A percentile compares a stretch with the other conserved stretches of the same genome.
These are phyloP conservation scores for Colletotrichum trifolii DNA, from an alignment of 2,329 filamentous ascomycete species.

Conservation along the genomic window DNA sequence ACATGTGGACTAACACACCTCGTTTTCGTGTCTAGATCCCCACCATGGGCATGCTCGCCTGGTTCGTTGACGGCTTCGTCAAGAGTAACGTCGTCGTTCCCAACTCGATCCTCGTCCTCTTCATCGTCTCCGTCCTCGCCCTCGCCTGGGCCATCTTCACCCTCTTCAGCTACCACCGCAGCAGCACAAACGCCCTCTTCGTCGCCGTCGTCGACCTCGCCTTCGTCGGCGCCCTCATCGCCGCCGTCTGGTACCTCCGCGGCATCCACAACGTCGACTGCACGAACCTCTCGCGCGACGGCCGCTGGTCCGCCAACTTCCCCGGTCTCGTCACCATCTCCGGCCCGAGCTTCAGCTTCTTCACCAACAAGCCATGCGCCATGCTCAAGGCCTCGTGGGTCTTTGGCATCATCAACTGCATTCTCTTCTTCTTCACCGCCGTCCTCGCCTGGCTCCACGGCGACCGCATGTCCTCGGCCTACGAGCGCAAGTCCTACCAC, in stretches of 20 bases:
- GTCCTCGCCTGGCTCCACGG: slow-evolving; percentile 74
- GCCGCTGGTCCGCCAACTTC: slow-evolving; percentile 66
- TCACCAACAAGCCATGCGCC: slow-evolving; percentile 80
- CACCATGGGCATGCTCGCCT: slow-evolving; percentile 73
- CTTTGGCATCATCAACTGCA: slow-evolving; percentile 86
- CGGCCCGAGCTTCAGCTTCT: slow-evolving; percentile 61
- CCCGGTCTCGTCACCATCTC: slow-evolving; percentile 70
- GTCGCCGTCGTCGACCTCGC: slow-evolving; percentile 69
- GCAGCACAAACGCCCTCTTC: slow-evolving; percentile 69
- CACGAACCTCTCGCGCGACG: slow-evolving; percentile 62
- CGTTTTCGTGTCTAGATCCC: slow-evolving; percentile 61
- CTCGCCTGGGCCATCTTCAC: slow-evolving; percentile 73
- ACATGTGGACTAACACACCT: not conserved
- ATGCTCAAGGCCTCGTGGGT: slow-evolving; percentile 95
- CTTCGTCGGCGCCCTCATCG: slow-evolving; percentile 74
- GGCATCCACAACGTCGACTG: slow-evolving; percentile 75
- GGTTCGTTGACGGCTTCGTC: slow-evolving; percentile 72
- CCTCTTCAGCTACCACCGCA: slow-evolving; percentile 74
- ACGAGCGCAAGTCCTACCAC: slow-evolving; percentile 55
- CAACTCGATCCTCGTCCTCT: slow-evolving; percentile 71
- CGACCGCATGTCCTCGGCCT: slow-evolving; percentile 51
- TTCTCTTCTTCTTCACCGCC: slow-evolving; percentile 83
- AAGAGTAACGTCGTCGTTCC: slow-evolving; percentile 68
- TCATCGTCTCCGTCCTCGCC: slow-evolving; percentile 73
- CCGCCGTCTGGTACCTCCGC: slow-evolving; percentile 68